Evolutionary conservation across 2,329 filamentous ascomycete genomes (phyloP).

Genomic region (Nemania sp.): DNA sequence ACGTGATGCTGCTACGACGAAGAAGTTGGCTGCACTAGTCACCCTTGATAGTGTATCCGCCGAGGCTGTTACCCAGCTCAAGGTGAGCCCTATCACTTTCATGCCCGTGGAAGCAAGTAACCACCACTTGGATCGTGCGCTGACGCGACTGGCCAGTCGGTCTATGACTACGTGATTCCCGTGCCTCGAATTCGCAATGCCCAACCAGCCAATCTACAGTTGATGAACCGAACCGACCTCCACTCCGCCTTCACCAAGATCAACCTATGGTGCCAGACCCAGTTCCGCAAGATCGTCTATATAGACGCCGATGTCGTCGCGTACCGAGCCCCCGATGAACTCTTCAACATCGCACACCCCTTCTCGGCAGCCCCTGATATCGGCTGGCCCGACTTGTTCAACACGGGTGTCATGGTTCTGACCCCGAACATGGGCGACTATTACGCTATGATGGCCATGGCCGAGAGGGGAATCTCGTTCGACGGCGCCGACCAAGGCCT

Average conservation of each 20-base stretch:
- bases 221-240: slow-evolving; percentile 92
- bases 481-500: slow-evolving; percentile 97
- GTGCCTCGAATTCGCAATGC: slow-evolving; percentile 83
- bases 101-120: slow-evolving; percentile 2
- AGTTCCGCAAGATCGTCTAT: slow-evolving; percentile 94
- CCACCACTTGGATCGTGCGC: slow-evolving; percentile 17
- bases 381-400: slow-evolving; percentile 98
- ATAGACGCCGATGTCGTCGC: slow-evolving; percentile 95
- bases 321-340: slow-evolving; percentile 89
- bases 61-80: slow-evolving; percentile 81
- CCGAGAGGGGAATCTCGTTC: slow-evolving; percentile 89
- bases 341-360: slow-evolving; percentile 74
- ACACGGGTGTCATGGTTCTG: slow-evolving; percentile 95
- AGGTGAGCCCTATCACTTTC: slow-evolving; percentile 62
- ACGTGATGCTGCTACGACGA: slow-evolving; percentile 86
- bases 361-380: slow-evolving; percentile 89
- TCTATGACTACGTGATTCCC: slow-evolving; percentile 91
- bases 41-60: slow-evolving; percentile 82
- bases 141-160: slow-evolving; percentile 62
- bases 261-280: slow-evolving; percentile 88
- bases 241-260: slow-evolving; percentile 97
- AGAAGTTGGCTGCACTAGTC: slow-evolving; percentile 86
- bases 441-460: slow-evolving; percentile 84
- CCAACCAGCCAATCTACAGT: slow-evolving; percentile 82
- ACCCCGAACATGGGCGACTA: slow-evolving; percentile 89